Base-by-base conservation (phyloP, 805 yeast genomes). In the Wickerhamiella dianesei region DNA sequence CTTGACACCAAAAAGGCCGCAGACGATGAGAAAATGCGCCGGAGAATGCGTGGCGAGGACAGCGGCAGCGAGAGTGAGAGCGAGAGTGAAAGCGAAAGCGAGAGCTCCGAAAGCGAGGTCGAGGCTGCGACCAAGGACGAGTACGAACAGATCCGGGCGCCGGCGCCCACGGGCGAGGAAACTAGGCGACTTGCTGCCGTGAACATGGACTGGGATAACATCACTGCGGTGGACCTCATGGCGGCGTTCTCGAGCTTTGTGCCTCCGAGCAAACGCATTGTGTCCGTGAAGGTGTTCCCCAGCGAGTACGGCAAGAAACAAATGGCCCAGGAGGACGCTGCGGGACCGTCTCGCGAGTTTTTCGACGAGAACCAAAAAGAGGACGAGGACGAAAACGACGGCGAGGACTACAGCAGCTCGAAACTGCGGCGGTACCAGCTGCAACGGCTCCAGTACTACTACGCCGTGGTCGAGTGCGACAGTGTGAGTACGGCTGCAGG, bases 191-290 rank as follows among this genome's bases (percentile, higher is more conserved):
- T 92, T 58, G 98, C 98, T 0, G 95, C 81, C 1, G 97, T 92
- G 25, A 92, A 92, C 59, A 70, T 92, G 74, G 98, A 92, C 61
- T 92, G 98, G 98, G 98, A 92, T 57, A 83, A 92, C 59, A 73
- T 92, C n/a, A 74, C 77, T 41, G 82, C 97, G 0, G 76, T 76
- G 3, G 97, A 92, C 61, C 67, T 89, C 52, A 76, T 84, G 81
- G 94, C 94, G 3, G 81, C 97, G 0, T 86, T 89, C 57, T 67
- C 79, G 5, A 77, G 94, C 47, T 92, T 89, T 65, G 79, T 83
- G 19, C 95, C 95, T 17, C 64, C 76, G 19, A 79, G 74, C 35
- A 94, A 94, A 1, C 67, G 69, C 41, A 80, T 89, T 46, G 61
- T 66, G 41, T 75, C 78, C n/a, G 80, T 92, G 6, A 60, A 76